Percentiles rank a stretch among this genome's conserved stretches.
Evolutionary conservation across 169 alveolate genomes (phyloP).

Genomic region (Plasmodium coatneyi): DNA sequence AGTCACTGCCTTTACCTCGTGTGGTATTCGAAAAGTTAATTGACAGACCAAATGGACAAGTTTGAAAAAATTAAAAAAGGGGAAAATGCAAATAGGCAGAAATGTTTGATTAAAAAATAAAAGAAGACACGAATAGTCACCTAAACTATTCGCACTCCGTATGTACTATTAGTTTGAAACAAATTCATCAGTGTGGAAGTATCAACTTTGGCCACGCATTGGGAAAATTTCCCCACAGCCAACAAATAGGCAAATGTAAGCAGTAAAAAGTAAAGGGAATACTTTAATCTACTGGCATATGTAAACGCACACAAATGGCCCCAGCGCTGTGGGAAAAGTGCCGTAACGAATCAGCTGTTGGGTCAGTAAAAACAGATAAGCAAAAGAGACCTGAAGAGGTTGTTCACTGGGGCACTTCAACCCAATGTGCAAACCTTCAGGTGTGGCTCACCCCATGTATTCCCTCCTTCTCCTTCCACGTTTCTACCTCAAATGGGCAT

Average conservation of each 20-base stretch:
- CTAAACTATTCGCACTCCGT: background rate
- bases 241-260: background rate
- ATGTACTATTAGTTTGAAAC: background rate
- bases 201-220: background rate
- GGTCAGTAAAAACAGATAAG: background rate
- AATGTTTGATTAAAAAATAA: background rate
- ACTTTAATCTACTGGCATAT: background rate
- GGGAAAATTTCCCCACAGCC: background rate
- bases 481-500: background rate
- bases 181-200: background rate
- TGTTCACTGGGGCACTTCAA: background rate
- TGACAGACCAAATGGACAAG: background rate
- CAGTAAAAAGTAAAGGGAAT: background rate
- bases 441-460: background rate
- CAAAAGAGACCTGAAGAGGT: background rate
- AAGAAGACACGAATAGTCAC: background rate
- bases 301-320: background rate
- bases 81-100: background rate
- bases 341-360: background rate
- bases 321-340: background rate
- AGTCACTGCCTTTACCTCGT: background rate
- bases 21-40: background rate
- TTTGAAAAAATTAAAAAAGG: background rate
- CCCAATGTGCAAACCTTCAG: background rate
- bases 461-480: background rate